These are phyloP conservation scores for Eucalyptus polyanthemos DNA, from an alignment of 345 rosid genomes.

Conservation along the genomic window DNA sequence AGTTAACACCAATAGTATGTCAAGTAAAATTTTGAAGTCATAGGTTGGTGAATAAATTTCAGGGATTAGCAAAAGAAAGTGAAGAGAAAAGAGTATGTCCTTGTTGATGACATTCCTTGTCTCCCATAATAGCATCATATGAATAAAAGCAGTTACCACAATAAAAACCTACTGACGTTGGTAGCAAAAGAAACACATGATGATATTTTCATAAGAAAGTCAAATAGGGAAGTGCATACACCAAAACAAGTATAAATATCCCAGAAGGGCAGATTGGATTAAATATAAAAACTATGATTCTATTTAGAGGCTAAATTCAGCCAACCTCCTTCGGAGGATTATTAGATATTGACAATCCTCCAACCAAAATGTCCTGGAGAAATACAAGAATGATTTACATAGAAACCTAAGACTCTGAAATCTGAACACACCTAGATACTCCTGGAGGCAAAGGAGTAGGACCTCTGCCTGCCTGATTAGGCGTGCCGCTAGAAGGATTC, in stretches of 20 bases:
- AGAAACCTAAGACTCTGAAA: slow-evolving; percentile 48
- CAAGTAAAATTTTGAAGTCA: neutral
- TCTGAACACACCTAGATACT: slow-evolving; percentile 98
- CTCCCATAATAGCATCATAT: neutral
- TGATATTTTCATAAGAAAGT: neutral
- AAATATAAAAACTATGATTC: neutral
- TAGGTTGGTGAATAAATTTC: neutral
- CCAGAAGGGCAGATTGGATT: neutral
- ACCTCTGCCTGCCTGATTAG: slow-evolving; percentile 57
- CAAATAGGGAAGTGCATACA: neutral
- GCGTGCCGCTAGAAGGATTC: slow-evolving; percentile 34
- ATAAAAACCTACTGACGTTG: neutral
- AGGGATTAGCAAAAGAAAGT: neutral
- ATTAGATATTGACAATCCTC: slow-evolving; percentile 2
- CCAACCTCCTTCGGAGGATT: slow-evolving; percentile 6
- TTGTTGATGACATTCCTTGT: neutral
- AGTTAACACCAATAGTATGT: neutral
- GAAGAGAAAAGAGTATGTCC: neutral
- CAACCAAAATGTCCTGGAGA: slow-evolving; percentile 17
- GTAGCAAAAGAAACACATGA: neutral
- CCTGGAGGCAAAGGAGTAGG: slow-evolving; percentile 91
- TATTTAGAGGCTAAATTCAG: neutral
- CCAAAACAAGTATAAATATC: neutral
- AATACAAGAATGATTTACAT: slow-evolving; percentile 38
- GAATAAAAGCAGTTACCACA: neutral